Percentiles rank a stretch among this genome's conserved stretches.
Evolutionary conservation across 441 rosid species (phyloP).

Genomic region (Brassica balearica): DNA sequence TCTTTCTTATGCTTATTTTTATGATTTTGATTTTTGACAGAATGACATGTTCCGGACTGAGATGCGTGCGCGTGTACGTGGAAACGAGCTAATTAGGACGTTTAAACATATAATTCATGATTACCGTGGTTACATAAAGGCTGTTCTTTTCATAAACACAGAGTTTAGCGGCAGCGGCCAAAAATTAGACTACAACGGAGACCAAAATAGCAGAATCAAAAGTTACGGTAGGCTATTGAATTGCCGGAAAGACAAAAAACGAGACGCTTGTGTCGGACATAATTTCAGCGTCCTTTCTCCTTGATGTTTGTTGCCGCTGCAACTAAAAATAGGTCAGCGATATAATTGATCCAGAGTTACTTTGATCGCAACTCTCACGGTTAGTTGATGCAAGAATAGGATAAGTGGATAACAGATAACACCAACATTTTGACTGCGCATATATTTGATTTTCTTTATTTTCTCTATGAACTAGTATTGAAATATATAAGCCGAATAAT

Average conservation of each 20-base stretch:
- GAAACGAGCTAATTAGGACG: constrained; percentile 50
- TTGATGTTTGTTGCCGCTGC: no score
- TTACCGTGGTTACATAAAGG: not conserved
- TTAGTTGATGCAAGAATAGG: not conserved
- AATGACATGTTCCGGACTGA: constrained; percentile 63
- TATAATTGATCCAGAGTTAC: not conserved
- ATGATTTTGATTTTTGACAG: constrained; percentile 59
- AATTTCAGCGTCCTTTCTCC: no score
- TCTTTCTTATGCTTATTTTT: constrained; percentile 46
- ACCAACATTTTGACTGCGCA: not conserved
- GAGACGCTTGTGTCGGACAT: no score
- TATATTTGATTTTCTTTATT: not conserved
- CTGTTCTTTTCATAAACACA: no score
- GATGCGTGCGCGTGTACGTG: constrained; percentile 54
- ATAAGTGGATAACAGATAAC: no score
- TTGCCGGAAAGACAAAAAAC: no score
- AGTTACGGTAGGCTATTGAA: no score
- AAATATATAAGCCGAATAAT: not conserved
- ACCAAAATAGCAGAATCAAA: no score
- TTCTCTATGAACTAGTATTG: not conserved
- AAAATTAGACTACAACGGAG: no score
- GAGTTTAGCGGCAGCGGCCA: no score
- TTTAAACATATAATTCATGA: constrained; percentile 24
- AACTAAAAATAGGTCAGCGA: no score
- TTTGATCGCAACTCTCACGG: not conserved